Percentiles rank a stretch among this genome's conserved stretches.
These are phyloP conservation scores for Penicillium bovifimosum DNA, from an alignment of 495 filamentous ascomycete species.

Conservation along the genomic window DNA sequence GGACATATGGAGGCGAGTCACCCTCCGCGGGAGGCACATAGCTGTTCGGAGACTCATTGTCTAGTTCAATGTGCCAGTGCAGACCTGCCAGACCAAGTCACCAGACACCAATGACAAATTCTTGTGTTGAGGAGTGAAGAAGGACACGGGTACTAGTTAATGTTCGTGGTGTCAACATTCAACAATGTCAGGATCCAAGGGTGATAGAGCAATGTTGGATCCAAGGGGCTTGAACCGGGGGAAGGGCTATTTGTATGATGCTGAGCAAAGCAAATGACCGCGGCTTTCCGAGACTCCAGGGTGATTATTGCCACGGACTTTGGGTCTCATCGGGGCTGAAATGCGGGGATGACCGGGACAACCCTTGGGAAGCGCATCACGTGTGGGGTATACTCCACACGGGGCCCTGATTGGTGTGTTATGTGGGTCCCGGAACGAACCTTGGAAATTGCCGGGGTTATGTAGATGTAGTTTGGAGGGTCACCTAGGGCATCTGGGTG, in stretches of 20 bases:
- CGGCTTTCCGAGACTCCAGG: constrained; percentile 14
- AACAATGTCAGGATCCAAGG: background rate
- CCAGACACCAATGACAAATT: too few relatives aligned
- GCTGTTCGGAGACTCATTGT: constrained; percentile 19
- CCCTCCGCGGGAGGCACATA: constrained; percentile 15
- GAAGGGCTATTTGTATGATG: background rate
- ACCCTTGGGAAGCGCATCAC: constrained; percentile 8
- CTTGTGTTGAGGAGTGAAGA: background rate
- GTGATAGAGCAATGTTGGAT: background rate
- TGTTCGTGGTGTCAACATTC: background rate
- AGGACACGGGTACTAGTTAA: background rate
- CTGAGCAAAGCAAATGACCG: constrained; percentile 6
- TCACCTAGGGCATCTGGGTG: too few relatives aligned
- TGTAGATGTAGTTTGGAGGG: too few relatives aligned
- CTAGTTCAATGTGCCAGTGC: background rate
- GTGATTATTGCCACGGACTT: too few relatives aligned
- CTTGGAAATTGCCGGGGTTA: too few relatives aligned
- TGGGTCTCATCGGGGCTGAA: background rate
- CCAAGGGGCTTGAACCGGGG: background rate
- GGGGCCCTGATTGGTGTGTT: too few relatives aligned
- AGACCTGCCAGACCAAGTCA: too few relatives aligned
- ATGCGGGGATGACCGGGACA: constrained; percentile 9
- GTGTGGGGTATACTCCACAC: constrained; percentile 4
- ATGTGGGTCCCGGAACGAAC: too few relatives aligned
- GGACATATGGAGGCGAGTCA: constrained; percentile 12